Percentiles rank a stretch among this genome's conserved stretches.
Evolutionary conservation across 2,329 filamentous ascomycete genomes (phyloP).

Genomic region (Exophiala lecanii-corni): DNA sequence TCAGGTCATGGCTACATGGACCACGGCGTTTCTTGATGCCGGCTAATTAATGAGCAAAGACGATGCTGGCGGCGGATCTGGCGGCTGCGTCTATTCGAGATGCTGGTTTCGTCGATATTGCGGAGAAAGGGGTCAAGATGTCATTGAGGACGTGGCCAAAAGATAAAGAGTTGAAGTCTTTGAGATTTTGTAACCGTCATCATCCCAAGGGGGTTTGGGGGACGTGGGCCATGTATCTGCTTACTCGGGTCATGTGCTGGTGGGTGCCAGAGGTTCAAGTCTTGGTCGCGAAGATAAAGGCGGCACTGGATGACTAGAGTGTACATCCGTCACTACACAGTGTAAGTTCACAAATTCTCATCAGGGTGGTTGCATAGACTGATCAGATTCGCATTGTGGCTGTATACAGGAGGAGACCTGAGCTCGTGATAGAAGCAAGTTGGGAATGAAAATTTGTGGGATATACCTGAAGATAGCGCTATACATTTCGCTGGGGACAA

Average conservation of each 20-base stretch:
- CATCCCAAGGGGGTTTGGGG: constrained; percentile 29
- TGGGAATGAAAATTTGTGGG: no score
- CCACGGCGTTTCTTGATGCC: constrained; percentile 27
- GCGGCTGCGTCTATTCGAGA: constrained; percentile 25
- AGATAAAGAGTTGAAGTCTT: constrained; percentile 26
- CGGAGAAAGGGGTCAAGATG: constrained; percentile 27
- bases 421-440: no score
- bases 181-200: constrained; percentile 27
- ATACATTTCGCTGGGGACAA: no score
- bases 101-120: constrained; percentile 30
- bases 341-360: no score
- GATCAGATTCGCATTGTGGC: no score
- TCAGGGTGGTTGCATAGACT: no score
- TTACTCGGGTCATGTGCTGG: constrained; percentile 18
- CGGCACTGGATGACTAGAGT: not conserved
- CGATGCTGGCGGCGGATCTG: constrained; percentile 21
- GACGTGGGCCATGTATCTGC: constrained; percentile 30
- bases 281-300: constrained; percentile 2
- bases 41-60: constrained; percentile 30
- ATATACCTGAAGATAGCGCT: no score
- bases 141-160: constrained; percentile 30
- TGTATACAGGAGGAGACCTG: no score
- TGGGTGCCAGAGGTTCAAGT: constrained; percentile 3
- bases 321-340: no score
- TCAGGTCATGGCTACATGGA: constrained; percentile 31